These are phyloP conservation scores for Pythium graminicola DNA, from an alignment of 352 stramenopile species.

Conservation along the genomic window DNA sequence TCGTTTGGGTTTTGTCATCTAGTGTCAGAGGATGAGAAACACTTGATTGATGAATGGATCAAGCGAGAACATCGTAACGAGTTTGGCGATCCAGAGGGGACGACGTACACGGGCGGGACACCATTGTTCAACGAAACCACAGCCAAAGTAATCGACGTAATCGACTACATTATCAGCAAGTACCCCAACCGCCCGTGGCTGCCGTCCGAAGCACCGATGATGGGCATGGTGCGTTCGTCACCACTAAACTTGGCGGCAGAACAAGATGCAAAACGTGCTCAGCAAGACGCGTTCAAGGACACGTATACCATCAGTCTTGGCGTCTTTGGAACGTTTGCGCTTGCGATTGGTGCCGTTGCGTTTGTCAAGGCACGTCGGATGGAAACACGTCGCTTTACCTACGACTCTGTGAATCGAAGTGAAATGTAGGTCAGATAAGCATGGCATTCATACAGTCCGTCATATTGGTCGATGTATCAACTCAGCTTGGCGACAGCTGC, in stretches of 20 bases:
- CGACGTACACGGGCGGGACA: conserved; percentile 65
- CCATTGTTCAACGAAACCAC: conserved; percentile 74
- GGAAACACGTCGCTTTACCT: conserved; percentile 36
- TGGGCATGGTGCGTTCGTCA: conserved; percentile 16
- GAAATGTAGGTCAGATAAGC: conserved; percentile 20
- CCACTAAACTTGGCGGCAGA: conserved; percentile 13
- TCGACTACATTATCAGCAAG: conserved; percentile 55
- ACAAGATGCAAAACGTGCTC: conserved; percentile 12
- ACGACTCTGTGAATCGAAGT: conserved; percentile 42
- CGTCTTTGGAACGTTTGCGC: conserved; percentile 24
- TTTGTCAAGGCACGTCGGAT: conserved; percentile 29
- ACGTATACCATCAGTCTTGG: conserved; percentile 18
- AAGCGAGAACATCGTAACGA: conserved; percentile 45
- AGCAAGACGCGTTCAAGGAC: conserved; percentile 3
- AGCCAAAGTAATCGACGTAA: conserved; percentile 41
- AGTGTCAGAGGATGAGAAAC: conserved; percentile 45
- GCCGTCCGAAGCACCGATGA: conserved; percentile 15
- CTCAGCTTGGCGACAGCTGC: conserved; percentile 20
- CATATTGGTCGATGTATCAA: not conserved
- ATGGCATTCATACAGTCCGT: not conserved
- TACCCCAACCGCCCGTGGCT: conserved; percentile 61
- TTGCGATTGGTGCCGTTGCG: conserved; percentile 30
- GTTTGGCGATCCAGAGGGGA: conserved; percentile 49
- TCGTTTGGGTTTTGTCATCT: conserved; percentile 1
- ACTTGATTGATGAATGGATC: conserved; percentile 52